Conservation (phyloP, 2,329 filamentous ascomycete species). For the Cladorrhinum sp. region DNA sequence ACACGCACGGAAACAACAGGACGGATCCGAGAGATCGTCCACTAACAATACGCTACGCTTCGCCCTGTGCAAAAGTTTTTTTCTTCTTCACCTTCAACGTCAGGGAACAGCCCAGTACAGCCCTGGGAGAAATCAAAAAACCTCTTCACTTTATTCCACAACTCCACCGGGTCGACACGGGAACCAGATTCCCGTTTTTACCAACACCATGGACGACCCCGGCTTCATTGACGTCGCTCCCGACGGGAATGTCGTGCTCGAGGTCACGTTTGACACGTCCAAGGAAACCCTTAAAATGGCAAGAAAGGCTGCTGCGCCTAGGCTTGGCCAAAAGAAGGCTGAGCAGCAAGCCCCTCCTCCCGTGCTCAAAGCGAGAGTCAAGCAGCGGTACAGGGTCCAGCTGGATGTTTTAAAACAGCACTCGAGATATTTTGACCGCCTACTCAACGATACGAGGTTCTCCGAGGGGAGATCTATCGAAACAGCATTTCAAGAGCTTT, state of each 20-base stretch:
- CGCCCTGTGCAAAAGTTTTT: conserved; percentile 3
- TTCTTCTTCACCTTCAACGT: not conserved
- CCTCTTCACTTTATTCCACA: not conserved
- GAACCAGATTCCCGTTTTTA: conserved; percentile 1
- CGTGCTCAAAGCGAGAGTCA: conserved; percentile 35
- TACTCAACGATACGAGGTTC: conserved; percentile 63
- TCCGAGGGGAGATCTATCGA: conserved; percentile 58
- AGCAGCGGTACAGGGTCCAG: conserved; percentile 58
- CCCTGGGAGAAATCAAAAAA: not conserved
- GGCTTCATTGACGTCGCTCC: conserved; percentile 50
- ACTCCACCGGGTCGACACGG: not conserved
- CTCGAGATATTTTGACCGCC: conserved; percentile 67
- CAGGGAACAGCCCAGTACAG: not conserved
- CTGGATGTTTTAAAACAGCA: conserved; percentile 53
- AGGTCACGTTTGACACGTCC: conserved; percentile 63
- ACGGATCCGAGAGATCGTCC: not conserved
- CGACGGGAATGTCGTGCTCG: conserved; percentile 63
- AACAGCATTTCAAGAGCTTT: conserved; percentile 49
- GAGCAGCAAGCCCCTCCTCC: not conserved
- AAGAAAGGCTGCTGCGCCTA: conserved; percentile 38
- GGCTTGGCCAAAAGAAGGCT: conserved; percentile 20
- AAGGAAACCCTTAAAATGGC: conserved; percentile 46
- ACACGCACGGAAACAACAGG: not conserved
- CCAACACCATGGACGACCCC: conserved; percentile 23
- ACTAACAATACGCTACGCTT: not conserved